Percentiles rank a stretch among this genome's conserved stretches.
These are phyloP conservation scores for Pseudogymnoascus sp. DNA, from an alignment of 2,329 filamentous ascomycete species.

Conservation along the genomic window DNA sequence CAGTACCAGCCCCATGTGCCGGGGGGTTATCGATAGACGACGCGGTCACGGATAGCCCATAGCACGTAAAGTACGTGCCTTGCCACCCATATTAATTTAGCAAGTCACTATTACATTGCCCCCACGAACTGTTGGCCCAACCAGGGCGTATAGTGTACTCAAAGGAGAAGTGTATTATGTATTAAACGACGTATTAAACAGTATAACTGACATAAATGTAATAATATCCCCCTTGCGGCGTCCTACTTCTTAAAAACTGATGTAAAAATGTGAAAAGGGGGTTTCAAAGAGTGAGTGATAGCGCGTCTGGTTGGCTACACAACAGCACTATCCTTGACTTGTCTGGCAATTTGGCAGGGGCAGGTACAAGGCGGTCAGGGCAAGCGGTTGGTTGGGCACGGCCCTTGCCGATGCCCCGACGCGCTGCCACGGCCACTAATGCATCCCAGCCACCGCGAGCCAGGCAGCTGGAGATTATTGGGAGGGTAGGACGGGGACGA, in stretches of 20 bases:
- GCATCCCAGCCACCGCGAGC: constrained; percentile 7
- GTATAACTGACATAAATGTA: background rate
- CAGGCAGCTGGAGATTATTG: background rate
- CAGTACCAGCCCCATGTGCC: background rate
- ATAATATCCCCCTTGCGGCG: background rate
- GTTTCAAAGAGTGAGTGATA: background rate
- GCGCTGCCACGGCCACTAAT: constrained; percentile 6
- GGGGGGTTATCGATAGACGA: constrained; percentile 2
- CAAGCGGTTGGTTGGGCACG: background rate
- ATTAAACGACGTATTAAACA: background rate
- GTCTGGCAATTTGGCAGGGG: background rate
- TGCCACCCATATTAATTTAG: background rate
- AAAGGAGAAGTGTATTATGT: background rate
- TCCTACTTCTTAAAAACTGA: background rate
- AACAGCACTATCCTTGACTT: background rate
- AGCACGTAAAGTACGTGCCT: background rate
- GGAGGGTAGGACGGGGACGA: background rate
- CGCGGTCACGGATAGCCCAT: background rate
- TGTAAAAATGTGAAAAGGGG: background rate
- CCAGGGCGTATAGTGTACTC: background rate
- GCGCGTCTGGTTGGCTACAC: constrained; percentile 1
- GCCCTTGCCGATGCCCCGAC: constrained; percentile 5
- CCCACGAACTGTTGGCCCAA: background rate
- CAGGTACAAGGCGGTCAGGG: background rate
- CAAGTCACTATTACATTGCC: background rate